Evolutionary conservation across 2,329 filamentous ascomycete species (phyloP), one percentile per base, ranked within the genome.

Genomic region (Pyrenochaeta sp.): DNA sequence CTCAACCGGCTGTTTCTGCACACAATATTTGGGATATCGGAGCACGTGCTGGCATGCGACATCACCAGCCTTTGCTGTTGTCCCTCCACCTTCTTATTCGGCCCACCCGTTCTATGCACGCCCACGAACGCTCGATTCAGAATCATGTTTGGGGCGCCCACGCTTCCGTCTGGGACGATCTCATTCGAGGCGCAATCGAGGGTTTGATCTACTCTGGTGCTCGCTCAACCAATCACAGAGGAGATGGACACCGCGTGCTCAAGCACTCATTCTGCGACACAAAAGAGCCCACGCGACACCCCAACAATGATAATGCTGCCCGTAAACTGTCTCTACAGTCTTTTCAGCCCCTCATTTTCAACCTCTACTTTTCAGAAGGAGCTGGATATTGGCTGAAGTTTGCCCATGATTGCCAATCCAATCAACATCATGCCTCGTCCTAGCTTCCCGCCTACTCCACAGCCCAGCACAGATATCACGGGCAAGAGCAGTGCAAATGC

Each of bases 401-500:
- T 11, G 49, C 50, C 31, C 42, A 66, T 67, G 64, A 68, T 53
- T 50, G 39, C 46, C 49, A 45, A 56, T 51, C 54, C 60, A 39
- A 42, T 60, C 52, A 42, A 18, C 14, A 72, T 63, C 59, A 92
- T 92, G 90, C 85, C 89, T 73, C 86, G 83, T 53, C 81, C 84
- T 39, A 81, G 79, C 49, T 81, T 87, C 48, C 91, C 89, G 39
- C 90, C 88, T 37, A 96, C 91, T 43, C 92, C 91, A 35, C 87
- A 86, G 46, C 90, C 90, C 10, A 94, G 90, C 30, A 89, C 89
- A 45, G 91, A 95, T 70, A 90, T 95, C 72, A 85, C 86, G 51
- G 88, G 86, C 60, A 87, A 91, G 75, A 87, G 89, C 75, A 86
- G 86, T 56, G 80, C 81, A 44, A 83, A 85, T 55, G 81, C 88